Evolutionary conservation across 805 yeast genomes (phyloP), one percentile per base, ranked within the genome.

Genomic region (Hanseniaspora pseudoguilliermondii): DNA sequence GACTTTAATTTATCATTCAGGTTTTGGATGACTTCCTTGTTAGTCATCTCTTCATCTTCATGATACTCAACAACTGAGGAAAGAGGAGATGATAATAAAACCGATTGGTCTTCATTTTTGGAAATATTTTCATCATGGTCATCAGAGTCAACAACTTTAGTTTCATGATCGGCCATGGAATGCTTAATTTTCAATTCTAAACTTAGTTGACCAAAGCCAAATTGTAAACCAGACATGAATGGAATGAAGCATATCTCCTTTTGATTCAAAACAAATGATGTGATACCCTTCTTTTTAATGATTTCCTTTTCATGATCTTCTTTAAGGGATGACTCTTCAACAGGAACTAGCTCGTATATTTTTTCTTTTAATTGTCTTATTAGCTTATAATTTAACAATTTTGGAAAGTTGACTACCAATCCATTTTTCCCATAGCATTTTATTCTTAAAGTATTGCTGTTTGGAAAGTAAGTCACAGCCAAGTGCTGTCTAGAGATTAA

Each of bases 371-470:
- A 40, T 48, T 63, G 59, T 36, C 55, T 58, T 7, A 64, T 49
- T 36, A 63, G 61, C n/a, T 69, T 69, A 44, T 74, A 73, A 18
- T 66, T 60, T 13, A 73, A 60, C 20, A 63, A 61, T 20, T 66
- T 69, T 0, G 95, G 93, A 42, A 87, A 76, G 5, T 77, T 73
- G 20, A 89, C 77, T 10, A 78, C 75, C 51, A 86, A 70, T 11
- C 97, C 96, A 66, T 91, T 91, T 69, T 81, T 78, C 3, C 97
- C 97, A 55, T 80, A 67, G 67, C 97, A 91, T 47, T 77, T 77
- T 51, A 91, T 66, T 16, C 69, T 71, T 47, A 87, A 66, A 47
- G 72, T 62, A 36, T 76, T 70, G 11, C 66, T 65, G 3, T 63
- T 64, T 1, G 71, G 61, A 32, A 71, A 64, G 64, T 77, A 81